Evolutionary conservation across 208 protist species (phyloP).

Genomic region (Trypanosoma melophagium): DNA sequence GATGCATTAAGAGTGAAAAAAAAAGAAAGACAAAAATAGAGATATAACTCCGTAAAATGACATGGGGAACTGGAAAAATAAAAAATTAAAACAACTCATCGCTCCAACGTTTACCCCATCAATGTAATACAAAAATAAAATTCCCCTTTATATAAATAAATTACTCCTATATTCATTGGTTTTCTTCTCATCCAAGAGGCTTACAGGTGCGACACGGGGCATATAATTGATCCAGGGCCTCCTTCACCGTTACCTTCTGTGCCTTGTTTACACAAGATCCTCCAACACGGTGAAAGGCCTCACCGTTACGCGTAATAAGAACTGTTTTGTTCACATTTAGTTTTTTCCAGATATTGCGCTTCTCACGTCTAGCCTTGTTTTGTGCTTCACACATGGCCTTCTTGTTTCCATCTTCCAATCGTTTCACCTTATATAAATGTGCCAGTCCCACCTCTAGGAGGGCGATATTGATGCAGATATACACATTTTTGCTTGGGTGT

Average conservation of each 20-base stretch:
- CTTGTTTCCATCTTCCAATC: slow-evolving; percentile 2
- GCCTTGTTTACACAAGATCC: slow-evolving; percentile 28
- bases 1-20: slow-evolving; percentile 11
- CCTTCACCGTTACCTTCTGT: slow-evolving; percentile 15
- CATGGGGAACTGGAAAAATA: neutral
- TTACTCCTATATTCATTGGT: neutral
- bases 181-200: neutral
- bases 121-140: neutral
- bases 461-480: slow-evolving; percentile 51
- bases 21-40: slow-evolving; percentile 21
- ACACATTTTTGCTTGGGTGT: slow-evolving; percentile 30
- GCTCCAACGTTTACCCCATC: neutral
- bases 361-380: neutral
- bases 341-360: slow-evolving; percentile 47
- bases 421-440: slow-evolving; percentile 4
- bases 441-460: slow-evolving; percentile 50
- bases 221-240: slow-evolving; percentile 39
- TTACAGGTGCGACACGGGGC: slow-evolving; percentile 57
- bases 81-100: slow-evolving; percentile 1
- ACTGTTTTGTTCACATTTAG: slow-evolving; percentile 35
- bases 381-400: slow-evolving; percentile 33
- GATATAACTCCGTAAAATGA: neutral
- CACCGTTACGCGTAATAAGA: slow-evolving; percentile 39
- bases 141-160: neutral
- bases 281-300: slow-evolving; percentile 44